Evolutionary conservation across 176 grass and related monocot species (phyloP).

Genomic region (Carex scoparia): DNA sequence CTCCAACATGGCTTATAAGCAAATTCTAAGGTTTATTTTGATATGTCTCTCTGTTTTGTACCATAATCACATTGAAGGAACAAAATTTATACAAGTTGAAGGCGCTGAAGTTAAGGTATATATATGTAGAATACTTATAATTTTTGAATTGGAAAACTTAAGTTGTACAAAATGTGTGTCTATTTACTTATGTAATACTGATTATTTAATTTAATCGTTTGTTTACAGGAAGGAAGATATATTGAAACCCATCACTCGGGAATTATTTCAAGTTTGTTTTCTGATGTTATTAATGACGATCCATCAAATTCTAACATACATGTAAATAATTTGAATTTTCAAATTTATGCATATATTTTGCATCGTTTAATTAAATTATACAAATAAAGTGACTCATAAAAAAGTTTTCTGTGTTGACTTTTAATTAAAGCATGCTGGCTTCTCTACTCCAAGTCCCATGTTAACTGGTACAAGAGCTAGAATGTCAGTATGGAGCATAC

Average conservation of each 20-base stretch:
- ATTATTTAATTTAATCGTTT: not conserved
- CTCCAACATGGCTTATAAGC: not conserved
- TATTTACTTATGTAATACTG: not conserved
- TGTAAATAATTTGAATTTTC: not conserved
- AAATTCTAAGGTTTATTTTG: not conserved
- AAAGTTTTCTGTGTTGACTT: no score
- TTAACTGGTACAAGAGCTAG: no score
- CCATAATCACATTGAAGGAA: not conserved
- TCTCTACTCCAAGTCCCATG: no score
- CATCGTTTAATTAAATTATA: no score
- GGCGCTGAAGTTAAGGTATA: not conserved
- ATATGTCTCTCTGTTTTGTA: not conserved
- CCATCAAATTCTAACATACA: not conserved
- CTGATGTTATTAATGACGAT: not conserved
- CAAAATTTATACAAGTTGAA: not conserved
- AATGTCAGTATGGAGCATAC: no score
- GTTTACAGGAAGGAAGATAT: not conserved
- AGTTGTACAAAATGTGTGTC: not conserved
- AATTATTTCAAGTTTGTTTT: not conserved
- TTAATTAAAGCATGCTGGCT: no score
- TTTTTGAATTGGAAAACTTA: not conserved
- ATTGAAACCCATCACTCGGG: not conserved
- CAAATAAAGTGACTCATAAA: no score
- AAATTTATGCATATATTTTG: no score
- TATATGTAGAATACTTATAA: not conserved